These are phyloP conservation scores for Colletotrichum trifolii DNA, from an alignment of 2,329 filamentous ascomycete species.

Conservation along the genomic window DNA sequence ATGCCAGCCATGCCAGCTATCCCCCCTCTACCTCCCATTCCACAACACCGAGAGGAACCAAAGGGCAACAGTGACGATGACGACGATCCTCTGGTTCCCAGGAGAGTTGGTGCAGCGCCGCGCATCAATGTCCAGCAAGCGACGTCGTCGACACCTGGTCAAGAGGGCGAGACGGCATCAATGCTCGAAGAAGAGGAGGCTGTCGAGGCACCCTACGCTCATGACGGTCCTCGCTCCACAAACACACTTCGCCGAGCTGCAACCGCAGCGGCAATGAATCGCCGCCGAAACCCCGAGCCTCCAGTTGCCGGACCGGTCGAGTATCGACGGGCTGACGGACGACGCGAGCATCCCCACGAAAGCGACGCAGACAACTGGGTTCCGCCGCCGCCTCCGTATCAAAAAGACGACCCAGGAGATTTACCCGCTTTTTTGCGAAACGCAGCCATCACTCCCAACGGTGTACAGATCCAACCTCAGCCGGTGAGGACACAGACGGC, in stretches of 20 bases:
- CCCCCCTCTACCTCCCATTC: constrained; percentile 41
- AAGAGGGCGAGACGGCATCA: constrained; percentile 58
- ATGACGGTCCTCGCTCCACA: constrained; percentile 76
- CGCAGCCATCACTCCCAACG: constrained; percentile 52
- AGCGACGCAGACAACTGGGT: constrained; percentile 92
- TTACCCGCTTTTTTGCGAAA: constrained; percentile 67
- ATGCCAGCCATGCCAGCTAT: constrained; percentile 44
- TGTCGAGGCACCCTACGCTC: constrained; percentile 78
- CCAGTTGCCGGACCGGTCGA: constrained; percentile 65
- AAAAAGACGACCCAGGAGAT: constrained; percentile 70
- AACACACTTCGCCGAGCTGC: constrained; percentile 78
- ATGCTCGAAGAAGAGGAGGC: constrained; percentile 65
- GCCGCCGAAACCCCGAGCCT: constrained; percentile 71
- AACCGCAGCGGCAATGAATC: constrained; percentile 79
- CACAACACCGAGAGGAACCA: constrained; percentile 40
- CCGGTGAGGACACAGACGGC: constrained; percentile 40
- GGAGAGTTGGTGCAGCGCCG: constrained; percentile 55
- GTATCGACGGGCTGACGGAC: constrained; percentile 76
- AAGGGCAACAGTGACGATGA: constrained; percentile 41
- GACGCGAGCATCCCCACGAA: constrained; percentile 81
- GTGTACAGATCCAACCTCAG: constrained; percentile 39
- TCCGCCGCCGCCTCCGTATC: constrained; percentile 84
- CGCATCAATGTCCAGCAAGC: constrained; percentile 37
- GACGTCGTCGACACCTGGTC: constrained; percentile 35
- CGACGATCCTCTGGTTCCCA: constrained; percentile 65